Evolutionary conservation across 129 eudicot species (phyloP).

Genomic region (Helichrysum umbraculigerum): DNA sequence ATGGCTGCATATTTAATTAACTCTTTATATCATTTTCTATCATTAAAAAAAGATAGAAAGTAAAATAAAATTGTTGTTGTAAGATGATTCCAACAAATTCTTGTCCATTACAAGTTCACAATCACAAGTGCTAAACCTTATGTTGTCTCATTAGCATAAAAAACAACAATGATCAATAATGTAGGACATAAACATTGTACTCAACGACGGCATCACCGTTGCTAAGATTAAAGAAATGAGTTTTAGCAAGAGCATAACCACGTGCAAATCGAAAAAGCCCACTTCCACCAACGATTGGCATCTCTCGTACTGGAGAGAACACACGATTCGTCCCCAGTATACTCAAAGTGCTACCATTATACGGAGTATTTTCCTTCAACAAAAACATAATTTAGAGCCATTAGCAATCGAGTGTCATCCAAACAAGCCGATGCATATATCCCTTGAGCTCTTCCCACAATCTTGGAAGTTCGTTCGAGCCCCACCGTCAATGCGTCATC

Average conservation of each 20-base stretch:
- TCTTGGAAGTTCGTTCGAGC: conserved; percentile 28
- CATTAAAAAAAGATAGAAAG: no score
- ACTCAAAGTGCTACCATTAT: conserved; percentile 41
- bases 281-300: conserved; percentile 47
- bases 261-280: conserved; percentile 42
- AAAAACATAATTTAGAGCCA: conserved; percentile 32
- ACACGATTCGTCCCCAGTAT: conserved; percentile 33
- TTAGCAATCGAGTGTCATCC: conserved; percentile 11
- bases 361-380: conserved; percentile 31
- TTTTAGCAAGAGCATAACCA: conserved; percentile 46
- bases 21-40: no score
- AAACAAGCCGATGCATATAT: conserved; percentile 33
- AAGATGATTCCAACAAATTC: no score
- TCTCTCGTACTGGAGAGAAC: conserved; percentile 28
- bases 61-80: no score
- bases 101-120: not conserved
- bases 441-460: conserved; percentile 42
- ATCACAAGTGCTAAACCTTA: not conserved
- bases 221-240: conserved; percentile 15
- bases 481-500: conserved; percentile 38
- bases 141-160: not conserved
- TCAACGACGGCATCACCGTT: conserved; percentile 42
- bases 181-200: conserved; percentile 37
- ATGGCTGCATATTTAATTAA: no score
- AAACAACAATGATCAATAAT: conserved; percentile 8